Conservation (phyloP, 768 basidiomycete species). For the Psilocybe subaeruginosa region DNA sequence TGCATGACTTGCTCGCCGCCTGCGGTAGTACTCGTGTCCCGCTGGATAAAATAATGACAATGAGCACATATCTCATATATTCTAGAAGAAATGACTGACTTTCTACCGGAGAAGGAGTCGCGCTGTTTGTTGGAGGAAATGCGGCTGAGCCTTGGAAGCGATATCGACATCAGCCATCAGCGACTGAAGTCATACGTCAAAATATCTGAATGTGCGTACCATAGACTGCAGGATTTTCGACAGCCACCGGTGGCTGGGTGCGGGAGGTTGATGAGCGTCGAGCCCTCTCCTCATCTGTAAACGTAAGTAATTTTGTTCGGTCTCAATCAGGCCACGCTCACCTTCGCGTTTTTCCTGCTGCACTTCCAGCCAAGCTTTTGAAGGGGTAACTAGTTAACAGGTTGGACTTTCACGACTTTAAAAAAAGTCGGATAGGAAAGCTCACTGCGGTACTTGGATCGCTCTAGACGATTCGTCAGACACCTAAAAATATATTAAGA, state of each 20-base stretch:
- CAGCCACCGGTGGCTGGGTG: background rate
- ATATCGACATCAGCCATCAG: background rate
- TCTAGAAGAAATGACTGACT: constrained; percentile 1
- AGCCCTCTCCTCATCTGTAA: background rate
- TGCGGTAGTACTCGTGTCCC: constrained; percentile 15
- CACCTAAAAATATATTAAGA: too few relatives aligned
- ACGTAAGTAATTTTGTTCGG: background rate
- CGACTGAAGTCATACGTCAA: background rate
- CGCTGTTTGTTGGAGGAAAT: constrained; percentile 21
- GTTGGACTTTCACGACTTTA: background rate
- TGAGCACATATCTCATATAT: constrained; percentile 2
- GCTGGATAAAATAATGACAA: background rate
- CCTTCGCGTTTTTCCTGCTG: constrained; percentile 19
- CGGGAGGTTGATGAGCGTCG: background rate
- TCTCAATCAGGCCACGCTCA: background rate
- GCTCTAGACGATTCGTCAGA: constrained; percentile 4
- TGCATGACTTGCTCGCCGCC: constrained; percentile 14
- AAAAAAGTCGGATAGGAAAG: background rate
- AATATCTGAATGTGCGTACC: background rate
- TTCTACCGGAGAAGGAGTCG: constrained; percentile 25
- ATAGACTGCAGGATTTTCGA: background rate
- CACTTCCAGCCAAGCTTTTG: constrained; percentile 28
- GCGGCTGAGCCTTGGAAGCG: constrained; percentile 14
- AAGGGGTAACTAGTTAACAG: constrained; percentile 18
- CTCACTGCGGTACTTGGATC: constrained; percentile 7